These are phyloP conservation scores for Pseudonitzschia delicatissima DNA, from an alignment of 108 stramenopile genomes.

Conservation along the genomic window DNA sequence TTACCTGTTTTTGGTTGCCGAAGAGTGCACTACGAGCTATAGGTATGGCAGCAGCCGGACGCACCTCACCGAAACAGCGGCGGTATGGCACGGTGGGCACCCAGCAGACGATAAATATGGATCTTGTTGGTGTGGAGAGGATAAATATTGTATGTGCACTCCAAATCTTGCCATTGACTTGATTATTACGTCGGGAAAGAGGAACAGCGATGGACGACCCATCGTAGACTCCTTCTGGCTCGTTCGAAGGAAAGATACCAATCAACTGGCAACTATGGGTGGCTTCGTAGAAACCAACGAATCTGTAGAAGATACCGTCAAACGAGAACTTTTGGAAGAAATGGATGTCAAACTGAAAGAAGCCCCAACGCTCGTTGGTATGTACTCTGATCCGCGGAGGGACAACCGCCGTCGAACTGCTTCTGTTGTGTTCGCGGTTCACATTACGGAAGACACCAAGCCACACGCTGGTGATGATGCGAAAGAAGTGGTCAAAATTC, in stretches of 20 bases:
- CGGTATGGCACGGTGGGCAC: constrained; percentile 54
- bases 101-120: constrained; percentile 45
- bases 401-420: constrained; percentile 73
- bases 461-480: constrained; percentile 86
- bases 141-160: constrained; percentile 84
- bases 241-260: constrained; percentile 73
- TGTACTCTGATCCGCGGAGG: constrained; percentile 84
- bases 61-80: neutral
- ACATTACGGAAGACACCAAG: constrained; percentile 24
- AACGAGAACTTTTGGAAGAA: constrained; percentile 80
- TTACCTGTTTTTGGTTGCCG: constrained; percentile 8
- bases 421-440: constrained; percentile 52
- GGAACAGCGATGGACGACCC: neutral
- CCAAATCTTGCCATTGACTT: constrained; percentile 84
- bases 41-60: neutral
- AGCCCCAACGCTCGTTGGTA: constrained; percentile 56
- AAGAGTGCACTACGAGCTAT: too few relatives aligned
- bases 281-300: constrained; percentile 84
- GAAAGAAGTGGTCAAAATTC: constrained; percentile 56
- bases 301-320: constrained; percentile 59
- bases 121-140: constrained; percentile 74
- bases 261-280: constrained; percentile 81
- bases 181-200: constrained; percentile 41
- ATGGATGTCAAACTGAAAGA: constrained; percentile 46
- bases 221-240: constrained; percentile 58